Percentiles rank a stretch among this genome's conserved stretches.
These are phyloP conservation scores for Trichophyton mentagrophytes DNA, from an alignment of 2,329 filamentous ascomycete genomes.

Conservation along the genomic window DNA sequence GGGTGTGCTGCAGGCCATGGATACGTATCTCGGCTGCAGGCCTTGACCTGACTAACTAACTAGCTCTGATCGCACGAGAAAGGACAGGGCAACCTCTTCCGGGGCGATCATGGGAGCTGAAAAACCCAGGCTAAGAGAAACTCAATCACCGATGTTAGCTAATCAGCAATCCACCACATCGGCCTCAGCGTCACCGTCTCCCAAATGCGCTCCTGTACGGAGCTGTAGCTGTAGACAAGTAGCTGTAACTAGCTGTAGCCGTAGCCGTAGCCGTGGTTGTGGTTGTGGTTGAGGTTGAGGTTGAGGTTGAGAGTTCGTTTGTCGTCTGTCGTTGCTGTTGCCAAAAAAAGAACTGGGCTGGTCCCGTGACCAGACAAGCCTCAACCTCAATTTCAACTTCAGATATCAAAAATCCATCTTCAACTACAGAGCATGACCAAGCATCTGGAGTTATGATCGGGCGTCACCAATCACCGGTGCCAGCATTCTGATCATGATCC, in stretches of 20 bases:
- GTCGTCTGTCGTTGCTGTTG: too few species aligned
- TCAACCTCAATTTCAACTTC: neutral
- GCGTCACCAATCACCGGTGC: neutral
- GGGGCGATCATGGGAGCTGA: conserved; percentile 2
- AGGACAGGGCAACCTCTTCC: neutral
- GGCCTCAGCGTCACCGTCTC: neutral
- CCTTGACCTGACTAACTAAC: neutral
- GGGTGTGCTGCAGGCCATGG: neutral
- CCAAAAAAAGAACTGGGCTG: neutral
- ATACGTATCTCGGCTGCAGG: conserved; percentile 1
- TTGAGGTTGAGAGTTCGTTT: too few species aligned
- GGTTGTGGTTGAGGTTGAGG: neutral
- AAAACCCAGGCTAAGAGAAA: neutral
- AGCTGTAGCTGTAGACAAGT: too few species aligned
- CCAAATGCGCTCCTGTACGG: neutral
- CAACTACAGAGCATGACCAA: too few species aligned
- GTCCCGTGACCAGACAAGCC: neutral
- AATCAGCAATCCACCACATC: neutral
- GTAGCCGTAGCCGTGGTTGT: neutral
- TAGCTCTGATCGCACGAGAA: neutral
- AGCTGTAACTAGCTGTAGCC: too few species aligned
- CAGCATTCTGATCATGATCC: neutral
- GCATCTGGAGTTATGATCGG: neutral
- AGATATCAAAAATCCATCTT: neutral
- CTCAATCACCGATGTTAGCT: neutral